These are phyloP conservation scores for Pseudocercospora fuligena DNA, from an alignment of 2,329 filamentous ascomycete species.

Conservation along the genomic window DNA sequence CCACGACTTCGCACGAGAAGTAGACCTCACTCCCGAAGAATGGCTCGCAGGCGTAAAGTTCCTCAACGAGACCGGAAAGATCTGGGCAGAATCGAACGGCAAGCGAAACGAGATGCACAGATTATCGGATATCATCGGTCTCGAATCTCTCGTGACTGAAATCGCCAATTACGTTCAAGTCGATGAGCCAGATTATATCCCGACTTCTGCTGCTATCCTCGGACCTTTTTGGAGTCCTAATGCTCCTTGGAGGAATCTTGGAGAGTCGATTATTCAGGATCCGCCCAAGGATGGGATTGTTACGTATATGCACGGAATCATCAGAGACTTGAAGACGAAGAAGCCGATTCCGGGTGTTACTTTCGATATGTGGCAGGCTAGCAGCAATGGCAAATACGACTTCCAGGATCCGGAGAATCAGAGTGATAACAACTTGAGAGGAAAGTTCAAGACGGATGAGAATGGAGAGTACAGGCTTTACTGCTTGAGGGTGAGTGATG, in stretches of 20 bases:
- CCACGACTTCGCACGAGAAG: constrained; percentile 78
- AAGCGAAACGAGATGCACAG: constrained; percentile 74
- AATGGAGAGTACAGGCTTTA: constrained; percentile 75
- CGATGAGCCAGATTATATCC: constrained; percentile 64
- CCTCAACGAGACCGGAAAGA: constrained; percentile 59
- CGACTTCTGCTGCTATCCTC: constrained; percentile 77
- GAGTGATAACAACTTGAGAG: constrained; percentile 73
- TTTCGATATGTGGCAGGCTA: constrained; percentile 80
- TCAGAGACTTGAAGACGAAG: constrained; percentile 68
- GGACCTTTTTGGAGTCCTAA: constrained; percentile 77
- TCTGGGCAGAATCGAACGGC: constrained; percentile 9
- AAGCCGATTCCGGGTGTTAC: constrained; percentile 69
- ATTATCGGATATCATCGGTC: constrained; percentile 73
- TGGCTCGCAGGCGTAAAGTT: constrained; percentile 78
- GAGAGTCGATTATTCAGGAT: constrained; percentile 69
- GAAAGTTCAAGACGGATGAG: constrained; percentile 73
- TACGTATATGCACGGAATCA: constrained; percentile 70
- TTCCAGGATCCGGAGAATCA: constrained; percentile 74
- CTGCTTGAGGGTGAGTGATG: constrained; percentile 61
- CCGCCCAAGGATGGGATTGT: constrained; percentile 62
- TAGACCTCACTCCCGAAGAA: constrained; percentile 76
- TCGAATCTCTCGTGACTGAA: constrained; percentile 72
- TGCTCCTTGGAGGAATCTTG: constrained; percentile 71
- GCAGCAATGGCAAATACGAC: constrained; percentile 72
- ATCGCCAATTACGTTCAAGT: constrained; percentile 66